Percentiles rank a stretch among this genome's conserved stretches.
Evolutionary conservation across 345 rosid species (phyloP).

Genomic region (Hypericum perforatum): DNA sequence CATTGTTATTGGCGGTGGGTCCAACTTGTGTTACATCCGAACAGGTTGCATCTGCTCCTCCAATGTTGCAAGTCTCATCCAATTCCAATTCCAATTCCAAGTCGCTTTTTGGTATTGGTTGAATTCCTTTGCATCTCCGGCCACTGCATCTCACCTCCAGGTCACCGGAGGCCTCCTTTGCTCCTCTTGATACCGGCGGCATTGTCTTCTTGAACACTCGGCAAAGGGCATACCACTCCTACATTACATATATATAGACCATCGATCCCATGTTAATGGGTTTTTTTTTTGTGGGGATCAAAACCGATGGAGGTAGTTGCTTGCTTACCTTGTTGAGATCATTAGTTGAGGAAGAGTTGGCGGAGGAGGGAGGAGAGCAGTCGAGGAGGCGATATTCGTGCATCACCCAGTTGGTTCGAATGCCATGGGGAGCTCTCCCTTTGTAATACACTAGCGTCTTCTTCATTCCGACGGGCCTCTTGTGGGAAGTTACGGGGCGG

Average conservation of each 20-base stretch:
- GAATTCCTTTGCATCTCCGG: too few relatives aligned
- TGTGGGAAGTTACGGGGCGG: slow-evolving; percentile 35
- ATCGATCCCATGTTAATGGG: neutral
- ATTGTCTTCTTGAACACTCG: slow-evolving; percentile 60
- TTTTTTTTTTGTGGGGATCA: slow-evolving; percentile 3
- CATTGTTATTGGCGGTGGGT: slow-evolving; percentile 1
- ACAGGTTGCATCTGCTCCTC: slow-evolving; percentile 34
- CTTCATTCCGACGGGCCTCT: slow-evolving; percentile 54
- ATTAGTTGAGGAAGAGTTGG: slow-evolving; percentile 25
- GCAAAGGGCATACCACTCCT: slow-evolving; percentile 73
- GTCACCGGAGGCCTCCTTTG: neutral
- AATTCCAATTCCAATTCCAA: slow-evolving; percentile 13
- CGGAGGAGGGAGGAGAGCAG: slow-evolving; percentile 15
- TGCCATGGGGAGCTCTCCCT: slow-evolving; percentile 53
- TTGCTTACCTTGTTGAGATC: slow-evolving; percentile 26
- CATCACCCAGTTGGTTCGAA: slow-evolving; percentile 70
- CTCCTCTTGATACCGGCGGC: slow-evolving; percentile 33
- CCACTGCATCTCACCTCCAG: slow-evolving; percentile 10
- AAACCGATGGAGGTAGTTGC: slow-evolving; percentile 1
- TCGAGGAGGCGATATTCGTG: slow-evolving; percentile 57
- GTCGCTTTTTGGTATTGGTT: slow-evolving; percentile 1
- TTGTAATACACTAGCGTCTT: slow-evolving; percentile 65
- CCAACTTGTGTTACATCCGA: slow-evolving; percentile 21
- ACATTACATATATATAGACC: neutral
- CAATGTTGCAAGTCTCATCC: slow-evolving; percentile 13